Base-by-base conservation (phyloP, 2,329 filamentous ascomycete species). In the Penicillium brasilianum region DNA sequence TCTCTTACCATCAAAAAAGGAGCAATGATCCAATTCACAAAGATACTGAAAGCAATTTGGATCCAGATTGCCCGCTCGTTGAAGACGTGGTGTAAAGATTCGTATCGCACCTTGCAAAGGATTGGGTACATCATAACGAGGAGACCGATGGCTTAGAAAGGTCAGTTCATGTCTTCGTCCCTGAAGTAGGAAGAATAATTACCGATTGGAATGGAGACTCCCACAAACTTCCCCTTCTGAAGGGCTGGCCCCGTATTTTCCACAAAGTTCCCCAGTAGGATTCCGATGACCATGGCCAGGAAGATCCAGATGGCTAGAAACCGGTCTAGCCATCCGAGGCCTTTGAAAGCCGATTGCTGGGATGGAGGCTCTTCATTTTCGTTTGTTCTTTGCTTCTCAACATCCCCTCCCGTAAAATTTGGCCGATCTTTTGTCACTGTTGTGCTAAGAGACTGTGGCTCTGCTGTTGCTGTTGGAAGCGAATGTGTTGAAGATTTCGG, bases 91-190 rank as follows among this genome's bases (percentile, higher is more conserved):
- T 92, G 90, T 11, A 96, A 78, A 0, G 86, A 85, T 74, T 96
- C 92, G 75, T 87, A 96, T 41, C 87, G 87, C 8, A 96, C 90
- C 76, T 95, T 95, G 83, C 92, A 96, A 0, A 96, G 81, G 60
- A 96, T 96, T 0, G 92, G 93, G 70, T 95, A 96, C 92, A 96
- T 96, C 92, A 97, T 96, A 41, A 96, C 88, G 0, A 97, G 82
- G 0, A 96, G 80, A 0, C 93, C 92, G 52, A 96, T 80, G 0
- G 92, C 91, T 91, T 43, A 6, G 32, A 10, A 10, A 14, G 49
- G 32, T 36, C 39, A 41, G 18, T 11, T n/a, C 34, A 32, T 43
- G 2, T 6, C 37, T 18, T 10, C 1, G 2, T 32, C 37, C 32
- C n/a, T 3, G 7, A 28, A 8, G 14, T 65, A 68, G 18, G 11